Percentiles rank a stretch among this genome's conserved stretches.
Conservation (phyloP, 176 grass and related monocot species). For the Thinopyrum elongatum region DNA sequence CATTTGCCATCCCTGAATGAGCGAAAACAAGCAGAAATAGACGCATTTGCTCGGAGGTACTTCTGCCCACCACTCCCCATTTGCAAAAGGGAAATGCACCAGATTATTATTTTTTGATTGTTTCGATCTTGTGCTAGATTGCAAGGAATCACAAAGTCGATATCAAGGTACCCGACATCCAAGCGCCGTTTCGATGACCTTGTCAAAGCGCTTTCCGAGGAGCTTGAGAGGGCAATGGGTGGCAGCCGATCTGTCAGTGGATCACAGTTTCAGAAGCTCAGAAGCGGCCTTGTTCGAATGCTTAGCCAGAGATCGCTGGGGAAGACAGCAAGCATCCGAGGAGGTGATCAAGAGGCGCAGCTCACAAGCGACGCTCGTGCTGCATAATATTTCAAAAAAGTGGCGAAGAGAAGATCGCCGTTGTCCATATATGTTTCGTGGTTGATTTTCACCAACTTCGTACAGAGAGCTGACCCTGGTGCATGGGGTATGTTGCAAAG, state of each 20-base stretch:
- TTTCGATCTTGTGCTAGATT: slow-evolving; percentile 48
- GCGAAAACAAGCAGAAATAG: slow-evolving; percentile 74
- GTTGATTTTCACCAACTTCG: slow-evolving; percentile 30
- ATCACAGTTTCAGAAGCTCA: slow-evolving; percentile 42
- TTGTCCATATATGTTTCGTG: not conserved
- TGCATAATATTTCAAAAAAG: not conserved
- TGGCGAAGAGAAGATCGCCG: not conserved
- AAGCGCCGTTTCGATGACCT: slow-evolving; percentile 75
- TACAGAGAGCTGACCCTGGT: not conserved
- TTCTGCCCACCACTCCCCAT: not conserved
- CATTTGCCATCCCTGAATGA: slow-evolving; percentile 51
- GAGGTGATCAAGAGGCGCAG: slow-evolving; percentile 38
- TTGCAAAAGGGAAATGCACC: not conserved
- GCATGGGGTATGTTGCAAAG: not conserved
- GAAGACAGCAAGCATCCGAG: slow-evolving; percentile 34
- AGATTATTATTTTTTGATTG: not conserved
- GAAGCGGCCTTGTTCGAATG: slow-evolving; percentile 50
- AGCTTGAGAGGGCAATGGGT: slow-evolving; percentile 70
- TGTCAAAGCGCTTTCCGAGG: slow-evolving; percentile 56
- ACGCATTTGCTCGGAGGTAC: slow-evolving; percentile 88
- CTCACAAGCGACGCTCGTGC: not conserved
- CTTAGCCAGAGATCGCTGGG: slow-evolving; percentile 67
- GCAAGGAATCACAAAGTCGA: slow-evolving; percentile 89
- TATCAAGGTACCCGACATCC: slow-evolving; percentile 84
- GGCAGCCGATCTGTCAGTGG: slow-evolving; percentile 38